Evolutionary conservation across 768 basidiomycete genomes (phyloP), one percentile per base, ranked within the genome.

Genomic region (Suillus hirtellus): DNA sequence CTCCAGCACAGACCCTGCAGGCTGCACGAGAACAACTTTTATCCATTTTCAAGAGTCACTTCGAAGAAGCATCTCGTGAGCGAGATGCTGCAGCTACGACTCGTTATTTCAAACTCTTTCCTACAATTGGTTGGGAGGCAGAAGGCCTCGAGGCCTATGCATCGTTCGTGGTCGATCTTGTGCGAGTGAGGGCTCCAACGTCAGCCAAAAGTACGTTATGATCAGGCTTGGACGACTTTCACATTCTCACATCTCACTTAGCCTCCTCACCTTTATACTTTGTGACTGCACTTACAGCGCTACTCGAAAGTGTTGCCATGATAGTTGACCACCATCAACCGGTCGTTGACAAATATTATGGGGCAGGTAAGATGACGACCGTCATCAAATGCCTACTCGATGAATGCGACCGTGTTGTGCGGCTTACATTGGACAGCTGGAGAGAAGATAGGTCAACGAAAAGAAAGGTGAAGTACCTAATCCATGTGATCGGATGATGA

Each of bases 261-360:
- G 96, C 92, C 1, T 95, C 95, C 10, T 96, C 95, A 0, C 90
- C 96, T 0, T 76, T 95, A 34, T 96, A 97, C 77, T 99, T 94
- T 72, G 87, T 97, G 66, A 89, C 93, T 3, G 85, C 89, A 12
- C 78, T 99, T 61, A 98, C 96, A 2, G 89, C 93, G 7, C 83
- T 99, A 1, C 95, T 99, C 68, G 97, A 99, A 77, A 91, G 89
- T 62, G 90, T 99, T 59, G 97, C 96, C 0, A 86, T 93, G 81
- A 95, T 99, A 66, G 89, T 99, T 24, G 95, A 96, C 69, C 97
- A 99, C 71, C 97, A 99, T 72, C 96, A 97, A 68, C 93, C 95
- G 2, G 87, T 99, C 5, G 96, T 99, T 1, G 96, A 98, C 72
- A 99, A 97, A 77, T 99, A 99, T 76, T 99, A 99, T 70, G 97